These are phyloP conservation scores for Grosmannia clavigera DNA, from an alignment of 2,329 filamentous ascomycete species.

Conservation along the genomic window DNA sequence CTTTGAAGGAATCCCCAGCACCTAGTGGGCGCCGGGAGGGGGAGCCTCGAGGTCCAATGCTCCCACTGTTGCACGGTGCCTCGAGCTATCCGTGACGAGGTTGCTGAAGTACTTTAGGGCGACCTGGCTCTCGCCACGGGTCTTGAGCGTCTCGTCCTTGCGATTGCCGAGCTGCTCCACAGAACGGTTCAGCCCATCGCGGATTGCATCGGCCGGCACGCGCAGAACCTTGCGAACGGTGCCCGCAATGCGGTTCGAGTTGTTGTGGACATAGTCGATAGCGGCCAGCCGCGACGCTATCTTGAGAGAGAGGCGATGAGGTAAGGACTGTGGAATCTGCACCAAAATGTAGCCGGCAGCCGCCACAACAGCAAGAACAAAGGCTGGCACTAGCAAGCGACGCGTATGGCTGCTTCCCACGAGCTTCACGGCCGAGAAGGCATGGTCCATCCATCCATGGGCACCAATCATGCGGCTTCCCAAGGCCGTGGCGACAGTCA, in stretches of 20 bases:
- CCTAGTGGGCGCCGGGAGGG: slow-evolving; percentile 5
- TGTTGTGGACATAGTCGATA: slow-evolving; percentile 86
- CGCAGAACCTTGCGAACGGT: slow-evolving; percentile 84
- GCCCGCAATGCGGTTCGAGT: slow-evolving; percentile 70
- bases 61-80: slow-evolving; percentile 36
- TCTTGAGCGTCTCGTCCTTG: slow-evolving; percentile 72
- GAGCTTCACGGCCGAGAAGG: slow-evolving; percentile 66
- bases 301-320: slow-evolving; percentile 72
- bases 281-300: slow-evolving; percentile 67
- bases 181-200: slow-evolving; percentile 68
- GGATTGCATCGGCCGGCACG: slow-evolving; percentile 74
- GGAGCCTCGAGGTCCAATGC: slow-evolving; percentile 38
- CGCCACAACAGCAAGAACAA: slow-evolving; percentile 61
- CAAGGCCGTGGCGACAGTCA: slow-evolving; percentile 80
- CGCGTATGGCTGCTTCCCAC: slow-evolving; percentile 72
- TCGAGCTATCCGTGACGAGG: slow-evolving; percentile 54
- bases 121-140: slow-evolving; percentile 70
- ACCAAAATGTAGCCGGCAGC: slow-evolving; percentile 70
- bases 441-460: slow-evolving; percentile 80
- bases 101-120: slow-evolving; percentile 86
- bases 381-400: slow-evolving; percentile 66
- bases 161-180: slow-evolving; percentile 71
- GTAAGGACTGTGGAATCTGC: slow-evolving; percentile 80
- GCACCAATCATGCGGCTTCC: slow-evolving; percentile 73
- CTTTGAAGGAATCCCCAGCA: neutral